These are phyloP conservation scores for Torulaspora delbrueckii DNA, from an alignment of 805 yeast genomes.

Conservation along the genomic window DNA sequence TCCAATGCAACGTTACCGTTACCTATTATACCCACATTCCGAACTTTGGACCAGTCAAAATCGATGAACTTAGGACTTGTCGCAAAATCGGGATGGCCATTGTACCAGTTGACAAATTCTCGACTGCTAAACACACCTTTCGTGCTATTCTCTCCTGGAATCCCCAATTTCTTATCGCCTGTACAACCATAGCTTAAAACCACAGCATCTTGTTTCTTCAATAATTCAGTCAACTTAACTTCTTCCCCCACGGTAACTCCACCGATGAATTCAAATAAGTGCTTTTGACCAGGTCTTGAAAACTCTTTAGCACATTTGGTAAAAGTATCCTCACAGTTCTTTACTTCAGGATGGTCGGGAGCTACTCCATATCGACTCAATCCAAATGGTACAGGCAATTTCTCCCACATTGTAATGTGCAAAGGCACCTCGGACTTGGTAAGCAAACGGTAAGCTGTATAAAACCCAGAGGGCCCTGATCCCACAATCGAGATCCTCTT, in stretches of 20 bases:
- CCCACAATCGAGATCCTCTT: conserved; percentile 71
- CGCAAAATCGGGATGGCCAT: conserved; percentile 66
- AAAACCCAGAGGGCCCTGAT: conserved; percentile 95
- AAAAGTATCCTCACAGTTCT: conserved; percentile 69
- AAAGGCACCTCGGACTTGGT: conserved; percentile 41
- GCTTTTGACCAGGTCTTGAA: conserved; percentile 23
- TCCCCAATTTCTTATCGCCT: conserved; percentile 45
- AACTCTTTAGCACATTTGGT: conserved; percentile 41
- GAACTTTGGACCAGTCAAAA: conserved; percentile 58
- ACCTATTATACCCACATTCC: conserved; percentile 78
- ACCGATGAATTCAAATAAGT: conserved; percentile 58
- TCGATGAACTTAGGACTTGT: conserved; percentile 35
- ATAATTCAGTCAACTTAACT: conserved; percentile 46
- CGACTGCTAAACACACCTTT: conserved; percentile 76
- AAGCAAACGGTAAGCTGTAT: conserved; percentile 72
- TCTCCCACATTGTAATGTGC: conserved; percentile 73
- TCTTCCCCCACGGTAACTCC: conserved; percentile 66
- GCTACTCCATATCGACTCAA: conserved; percentile 94
- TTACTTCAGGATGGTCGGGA: conserved; percentile 97
- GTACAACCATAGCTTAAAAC: conserved; percentile 82
- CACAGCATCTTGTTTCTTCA: conserved; percentile 61
- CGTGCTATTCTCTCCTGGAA: conserved; percentile 53
- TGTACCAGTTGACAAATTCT: conserved; percentile 93
- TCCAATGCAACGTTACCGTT: conserved; percentile 97
- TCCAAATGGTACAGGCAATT: conserved; percentile 86